Conservation (phyloP, 163 green algal genomes). For the Smithsoniella earleae region DNA sequence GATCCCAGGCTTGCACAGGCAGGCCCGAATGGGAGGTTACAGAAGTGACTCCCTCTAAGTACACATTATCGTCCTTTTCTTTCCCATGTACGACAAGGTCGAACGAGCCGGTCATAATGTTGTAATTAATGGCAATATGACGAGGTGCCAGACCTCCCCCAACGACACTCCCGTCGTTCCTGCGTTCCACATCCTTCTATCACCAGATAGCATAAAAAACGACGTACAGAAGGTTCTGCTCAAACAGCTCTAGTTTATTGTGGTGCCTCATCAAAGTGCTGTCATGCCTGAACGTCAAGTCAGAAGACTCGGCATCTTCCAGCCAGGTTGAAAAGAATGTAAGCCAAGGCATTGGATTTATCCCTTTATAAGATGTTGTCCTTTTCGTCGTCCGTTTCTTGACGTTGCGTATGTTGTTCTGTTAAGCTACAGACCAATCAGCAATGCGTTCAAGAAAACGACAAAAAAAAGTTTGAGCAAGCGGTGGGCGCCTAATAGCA, state of each 20-base stretch:
- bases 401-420: no score
- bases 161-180: background rate
- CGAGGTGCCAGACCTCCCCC: background rate
- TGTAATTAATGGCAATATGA: background rate
- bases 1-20: constrained; percentile 18
- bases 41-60: background rate
- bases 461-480: no score
- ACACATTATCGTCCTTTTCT: background rate
- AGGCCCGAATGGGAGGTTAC: background rate
- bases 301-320: constrained; percentile 8
- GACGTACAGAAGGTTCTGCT: background rate
- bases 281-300: background rate
- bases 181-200: background rate
- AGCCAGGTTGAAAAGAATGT: constrained; percentile 9
- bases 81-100: background rate
- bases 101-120: background rate
- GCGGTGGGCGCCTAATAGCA: no score
- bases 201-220: background rate
- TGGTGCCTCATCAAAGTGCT: no score
- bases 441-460: no score
- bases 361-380: no score
- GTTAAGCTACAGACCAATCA: no score
- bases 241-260: no score
- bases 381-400: no score
- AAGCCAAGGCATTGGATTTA: no score